Evolutionary conservation across 441 rosid species (phyloP).

Genomic region (Mallotus japonicus): DNA sequence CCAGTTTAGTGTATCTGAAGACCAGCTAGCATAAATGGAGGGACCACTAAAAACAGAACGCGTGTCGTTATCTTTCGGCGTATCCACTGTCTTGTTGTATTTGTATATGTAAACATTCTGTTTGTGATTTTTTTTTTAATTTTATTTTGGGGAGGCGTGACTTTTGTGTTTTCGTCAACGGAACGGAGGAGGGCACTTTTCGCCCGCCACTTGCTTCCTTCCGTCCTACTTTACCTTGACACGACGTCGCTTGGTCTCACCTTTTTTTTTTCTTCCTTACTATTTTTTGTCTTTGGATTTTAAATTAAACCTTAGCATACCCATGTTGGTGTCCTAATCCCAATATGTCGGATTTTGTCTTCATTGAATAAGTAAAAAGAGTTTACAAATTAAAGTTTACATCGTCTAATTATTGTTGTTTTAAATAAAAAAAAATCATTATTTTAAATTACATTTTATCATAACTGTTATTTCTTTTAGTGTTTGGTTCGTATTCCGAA

Average conservation of each 20-base stretch:
- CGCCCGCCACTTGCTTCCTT: neutral
- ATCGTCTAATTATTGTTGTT: too few species aligned
- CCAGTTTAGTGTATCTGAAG: neutral
- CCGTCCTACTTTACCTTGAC: conserved; percentile 6
- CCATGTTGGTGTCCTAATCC: too few species aligned
- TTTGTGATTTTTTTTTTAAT: neutral
- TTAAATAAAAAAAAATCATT: too few species aligned
- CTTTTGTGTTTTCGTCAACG: conserved; percentile 29
- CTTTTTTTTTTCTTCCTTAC: neutral
- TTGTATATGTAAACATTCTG: neutral
- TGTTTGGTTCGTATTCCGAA: too few species aligned
- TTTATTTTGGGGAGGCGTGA: conserved; percentile 12
- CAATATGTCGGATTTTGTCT: too few species aligned
- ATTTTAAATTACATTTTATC: too few species aligned
- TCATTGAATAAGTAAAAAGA: too few species aligned
- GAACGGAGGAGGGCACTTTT: conserved; percentile 31
- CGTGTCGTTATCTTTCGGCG: conserved; percentile 40
- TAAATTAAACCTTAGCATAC: too few species aligned
- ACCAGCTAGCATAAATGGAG: neutral
- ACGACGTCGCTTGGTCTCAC: conserved; percentile 14
- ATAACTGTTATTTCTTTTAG: too few species aligned
- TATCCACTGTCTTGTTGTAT: conserved; percentile 6
- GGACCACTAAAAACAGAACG: conserved; percentile 23
- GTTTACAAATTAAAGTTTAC: too few species aligned
- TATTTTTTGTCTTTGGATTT: too few species aligned